Base-by-base conservation (phyloP, 192 early-diverging fungal genomes). In the Lobosporangium transversale region DNA sequence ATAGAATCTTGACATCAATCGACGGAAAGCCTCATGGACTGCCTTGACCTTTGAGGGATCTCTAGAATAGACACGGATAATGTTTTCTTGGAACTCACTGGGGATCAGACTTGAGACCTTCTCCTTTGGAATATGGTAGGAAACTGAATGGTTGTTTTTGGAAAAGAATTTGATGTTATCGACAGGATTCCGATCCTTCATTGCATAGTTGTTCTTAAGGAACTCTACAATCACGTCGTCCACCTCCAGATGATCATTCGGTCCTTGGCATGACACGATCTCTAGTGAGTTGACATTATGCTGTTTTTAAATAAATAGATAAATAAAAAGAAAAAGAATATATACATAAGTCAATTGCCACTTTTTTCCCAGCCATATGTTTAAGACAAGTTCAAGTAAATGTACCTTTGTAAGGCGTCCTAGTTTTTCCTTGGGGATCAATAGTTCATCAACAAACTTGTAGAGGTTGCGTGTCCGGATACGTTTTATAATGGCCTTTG, bases 181-280 rank as follows among this genome's bases (percentile, higher is more conserved):
- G 9, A 98, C 90, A 0, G 97, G 97, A 60, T 98, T 96, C 29
- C 87, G 75, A 47, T 89, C 88, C 54, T 89, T 86, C 88, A 94
- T 91, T n/a, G 93, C 93, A 78, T 93, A 96, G 67, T 93, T 89
- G 21, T 96, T 86, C 23, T 84, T 89, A 9, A 86, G 49, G 53
- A 85, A 86, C 42, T 93, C 83, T 3, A 95, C 83, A 74, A 93
- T 88, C 8, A 97, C 87, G 67, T 96, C 95, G 7, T 85, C 69
- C 61, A 85, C 85, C 0, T 35, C 65, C 35, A 97, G 79, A 56
- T 84, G 70, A 49, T 90, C 93, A 35, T 84, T 85, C 26, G 80
- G 66, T 6, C 67, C 57, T 53, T 93, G 89, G 58, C 88, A 79
- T 5, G 80, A 82, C 23, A 89, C 83, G 57, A 94, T 89, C 43